Evolutionary conservation across 2,329 filamentous ascomycete genomes (phyloP).

Genomic region (Beauveria medogensis): DNA sequence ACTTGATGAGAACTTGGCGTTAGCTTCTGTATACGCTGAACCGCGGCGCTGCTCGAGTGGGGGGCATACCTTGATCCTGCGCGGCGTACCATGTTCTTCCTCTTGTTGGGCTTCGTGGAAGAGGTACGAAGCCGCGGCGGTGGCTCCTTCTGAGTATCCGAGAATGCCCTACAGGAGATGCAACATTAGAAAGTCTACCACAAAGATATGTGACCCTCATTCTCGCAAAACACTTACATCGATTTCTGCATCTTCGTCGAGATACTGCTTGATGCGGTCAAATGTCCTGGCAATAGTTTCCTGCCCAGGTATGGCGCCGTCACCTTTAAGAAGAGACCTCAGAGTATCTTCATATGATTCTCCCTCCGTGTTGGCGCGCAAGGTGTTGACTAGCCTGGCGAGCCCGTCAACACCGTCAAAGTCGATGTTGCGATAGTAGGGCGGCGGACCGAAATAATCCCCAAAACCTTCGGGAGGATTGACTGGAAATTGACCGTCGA

Average conservation of each 20-base stretch:
- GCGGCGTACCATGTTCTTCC: slow-evolving; percentile 22
- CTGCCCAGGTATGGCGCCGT: slow-evolving; percentile 14
- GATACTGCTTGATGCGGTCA: slow-evolving; percentile 29
- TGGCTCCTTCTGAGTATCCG: slow-evolving; percentile 54
- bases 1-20: slow-evolving; percentile 20
- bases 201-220: background rate
- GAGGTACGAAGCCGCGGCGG: slow-evolving; percentile 43
- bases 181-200: background rate
- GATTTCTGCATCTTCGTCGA: slow-evolving; percentile 33
- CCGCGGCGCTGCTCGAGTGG: background rate
- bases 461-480: slow-evolving; percentile 46
- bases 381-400: slow-evolving; percentile 40
- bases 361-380: slow-evolving; percentile 46
- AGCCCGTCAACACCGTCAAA: slow-evolving; percentile 33
- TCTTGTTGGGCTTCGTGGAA: slow-evolving; percentile 39
- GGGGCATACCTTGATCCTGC: slow-evolving; percentile 27
- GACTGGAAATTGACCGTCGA: slow-evolving; percentile 41
- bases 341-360: slow-evolving; percentile 48
- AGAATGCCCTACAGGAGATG: slow-evolving; percentile 37
- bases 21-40: background rate
- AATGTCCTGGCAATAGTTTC: slow-evolving; percentile 15
- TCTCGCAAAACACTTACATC: background rate
- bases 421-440: slow-evolving; percentile 48
- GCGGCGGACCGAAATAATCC: slow-evolving; percentile 47
- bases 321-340: slow-evolving; percentile 35